Percentiles rank a stretch among this genome's conserved stretches.
Conservation (phyloP, 2,329 filamentous ascomycete species). For the Scolecobasidium constrictum region DNA sequence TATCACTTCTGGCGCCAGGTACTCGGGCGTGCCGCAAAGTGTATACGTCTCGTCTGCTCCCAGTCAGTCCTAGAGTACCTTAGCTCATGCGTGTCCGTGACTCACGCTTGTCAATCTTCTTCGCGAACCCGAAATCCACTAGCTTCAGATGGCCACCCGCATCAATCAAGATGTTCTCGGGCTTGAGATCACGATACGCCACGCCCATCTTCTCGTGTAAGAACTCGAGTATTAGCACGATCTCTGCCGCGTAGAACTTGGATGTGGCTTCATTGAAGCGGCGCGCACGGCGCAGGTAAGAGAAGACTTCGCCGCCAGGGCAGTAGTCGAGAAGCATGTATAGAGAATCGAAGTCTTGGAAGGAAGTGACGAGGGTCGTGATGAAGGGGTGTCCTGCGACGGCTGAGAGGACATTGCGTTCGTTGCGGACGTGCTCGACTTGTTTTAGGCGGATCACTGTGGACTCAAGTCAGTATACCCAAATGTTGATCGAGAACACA, state of each 20-base stretch:
- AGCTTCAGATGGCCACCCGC: slow-evolving; percentile 69
- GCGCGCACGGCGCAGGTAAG: slow-evolving; percentile 64
- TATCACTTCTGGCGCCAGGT: slow-evolving; percentile 75
- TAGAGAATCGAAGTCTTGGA: slow-evolving; percentile 66
- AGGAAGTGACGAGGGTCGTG: slow-evolving; percentile 66
- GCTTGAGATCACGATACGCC: slow-evolving; percentile 73
- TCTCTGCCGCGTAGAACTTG: slow-evolving; percentile 75
- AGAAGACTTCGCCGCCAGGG: slow-evolving; percentile 76
- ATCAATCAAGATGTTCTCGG: slow-evolving; percentile 72
- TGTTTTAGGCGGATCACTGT: slow-evolving; percentile 72
- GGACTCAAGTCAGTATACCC: neutral
- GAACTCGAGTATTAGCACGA: slow-evolving; percentile 70
- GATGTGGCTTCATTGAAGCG: slow-evolving; percentile 70
- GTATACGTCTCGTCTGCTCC: slow-evolving; percentile 65
- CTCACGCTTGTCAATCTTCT: slow-evolving; percentile 54
- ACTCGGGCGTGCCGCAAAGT: slow-evolving; percentile 73
- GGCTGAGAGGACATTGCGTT: slow-evolving; percentile 66
- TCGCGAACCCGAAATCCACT: slow-evolving; percentile 79
- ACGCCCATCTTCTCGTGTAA: slow-evolving; percentile 71
- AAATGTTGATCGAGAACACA: neutral
- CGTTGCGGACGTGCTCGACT: slow-evolving; percentile 76
- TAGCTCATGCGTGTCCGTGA: neutral
- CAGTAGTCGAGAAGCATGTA: slow-evolving; percentile 81
- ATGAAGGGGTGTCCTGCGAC: slow-evolving; percentile 77
- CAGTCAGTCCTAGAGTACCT: slow-evolving; percentile 7